Base-by-base conservation (phyloP, 2,329 filamentous ascomycete species). In the Exophiala xenobiotica region DNA sequence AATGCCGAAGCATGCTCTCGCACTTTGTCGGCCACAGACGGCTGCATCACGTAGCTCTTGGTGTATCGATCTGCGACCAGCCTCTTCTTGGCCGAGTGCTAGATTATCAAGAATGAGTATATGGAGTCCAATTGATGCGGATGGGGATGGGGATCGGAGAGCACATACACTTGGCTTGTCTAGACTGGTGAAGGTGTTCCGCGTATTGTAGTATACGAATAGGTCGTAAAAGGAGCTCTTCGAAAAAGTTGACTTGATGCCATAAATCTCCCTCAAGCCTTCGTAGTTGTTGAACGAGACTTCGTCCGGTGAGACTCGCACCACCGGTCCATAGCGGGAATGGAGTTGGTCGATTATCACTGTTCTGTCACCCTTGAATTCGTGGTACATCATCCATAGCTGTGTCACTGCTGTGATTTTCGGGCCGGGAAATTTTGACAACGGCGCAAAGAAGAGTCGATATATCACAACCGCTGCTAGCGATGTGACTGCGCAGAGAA, bases 11-110 rank as follows among this genome's bases (percentile, higher is more conserved):
- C 80, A 6, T 82, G 72, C 57, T 81, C 75, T 46, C 77, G 69
- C 41, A 88, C 82, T 2, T 80, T 82, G 4, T 72, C 66, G 22
- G 86, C 66, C 1, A 81, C 77, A 2, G 70, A 70, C 2, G 75
- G 65, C 26, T 77, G 78, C 69, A 86, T 76, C 43, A 87, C 72
- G 62, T 86, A 87, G 50, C 78, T 81, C 67, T 87, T 87, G 26
- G 84, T 80, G 64, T 88, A 88, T 29, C 83, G 75, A 62, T 86
- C 82, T 1, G 83, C 83, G 38, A 87, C 72, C 42, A 85, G 71
- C 23, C 82, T 76, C 63, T 83, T 86, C 53, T 82, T 77, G 56
- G 77, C 79, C 26, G 79, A 80, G 62, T 88, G 85, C 52, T 54
- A 43, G 19, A 49, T 24, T 11, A 16, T 19, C 2, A 37, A 46